phyloP scores from a whole-genome alignment of 495 filamentous ascomycete species.

The Trichocladium uniseriatum region DNA sequence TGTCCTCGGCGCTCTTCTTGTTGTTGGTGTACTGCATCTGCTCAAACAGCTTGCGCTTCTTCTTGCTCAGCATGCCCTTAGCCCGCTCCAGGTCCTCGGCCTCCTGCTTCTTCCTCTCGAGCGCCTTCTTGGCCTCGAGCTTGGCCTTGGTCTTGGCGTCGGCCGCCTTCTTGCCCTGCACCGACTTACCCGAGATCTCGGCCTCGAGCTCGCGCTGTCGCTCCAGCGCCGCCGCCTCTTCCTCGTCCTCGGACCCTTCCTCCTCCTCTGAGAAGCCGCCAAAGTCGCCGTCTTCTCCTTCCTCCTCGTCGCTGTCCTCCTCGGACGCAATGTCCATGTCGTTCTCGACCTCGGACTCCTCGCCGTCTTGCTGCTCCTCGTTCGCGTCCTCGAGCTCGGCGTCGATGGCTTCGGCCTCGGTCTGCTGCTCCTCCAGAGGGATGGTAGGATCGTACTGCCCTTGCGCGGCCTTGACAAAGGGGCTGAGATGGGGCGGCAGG shows the following conservation, averaged over 20 bases:
- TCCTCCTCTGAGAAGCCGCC: conserved; percentile 38
- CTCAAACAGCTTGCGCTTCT: conserved; percentile 82
- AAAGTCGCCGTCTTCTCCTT: conserved; percentile 30
- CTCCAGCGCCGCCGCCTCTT: conserved; percentile 38
- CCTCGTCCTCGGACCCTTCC: conserved; percentile 39
- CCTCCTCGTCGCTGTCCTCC: conserved; percentile 40
- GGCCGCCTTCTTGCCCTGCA: conserved; percentile 30
- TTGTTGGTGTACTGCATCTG: conserved; percentile 88
- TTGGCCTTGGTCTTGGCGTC: conserved; percentile 51
- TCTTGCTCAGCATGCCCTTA: conserved; percentile 89
- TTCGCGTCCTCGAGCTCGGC: conserved; percentile 50
- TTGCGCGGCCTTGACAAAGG: conserved; percentile 80
- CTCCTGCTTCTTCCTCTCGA: conserved; percentile 61
- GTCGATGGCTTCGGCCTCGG: conserved; percentile 65
- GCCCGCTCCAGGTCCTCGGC: conserved; percentile 76
- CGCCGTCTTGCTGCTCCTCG: conserved; percentile 31
- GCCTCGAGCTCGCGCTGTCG: conserved; percentile 87
- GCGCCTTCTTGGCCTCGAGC: conserved; percentile 54
- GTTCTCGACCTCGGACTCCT: conserved; percentile 33
- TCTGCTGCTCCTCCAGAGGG: conserved; percentile 70
- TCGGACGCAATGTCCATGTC: conserved; percentile 33
- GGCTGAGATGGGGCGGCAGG: conserved; percentile 88
- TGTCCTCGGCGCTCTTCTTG: conserved; percentile 69
- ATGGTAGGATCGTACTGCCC: conserved; percentile 83
- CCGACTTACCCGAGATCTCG: conserved; percentile 53